phyloP scores from a whole-genome alignment of 768 basidiomycete species.

The Hemileccinum rubropunctum region DNA sequence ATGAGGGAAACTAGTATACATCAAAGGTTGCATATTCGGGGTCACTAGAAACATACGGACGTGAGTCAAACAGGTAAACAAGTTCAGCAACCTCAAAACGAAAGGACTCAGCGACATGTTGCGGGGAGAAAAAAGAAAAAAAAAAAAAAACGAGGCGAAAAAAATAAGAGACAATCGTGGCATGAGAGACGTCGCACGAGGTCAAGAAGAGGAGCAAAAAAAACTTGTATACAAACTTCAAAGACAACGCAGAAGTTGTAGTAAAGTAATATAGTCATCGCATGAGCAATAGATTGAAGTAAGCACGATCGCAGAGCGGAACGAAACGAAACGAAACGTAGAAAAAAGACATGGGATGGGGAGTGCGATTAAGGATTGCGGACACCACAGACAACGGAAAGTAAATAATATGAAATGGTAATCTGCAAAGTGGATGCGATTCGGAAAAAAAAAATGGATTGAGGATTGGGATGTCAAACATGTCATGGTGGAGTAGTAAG shows the following conservation, averaged over 20 bases:
- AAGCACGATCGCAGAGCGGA: slow-evolving; percentile 18
- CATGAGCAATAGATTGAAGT: slow-evolving; percentile 27
- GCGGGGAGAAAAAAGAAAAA: neutral
- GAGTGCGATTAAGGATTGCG: slow-evolving; percentile 32
- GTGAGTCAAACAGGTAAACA: slow-evolving; percentile 3
- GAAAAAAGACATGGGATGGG: slow-evolving; percentile 17
- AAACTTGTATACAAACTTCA: slow-evolving; percentile 20
- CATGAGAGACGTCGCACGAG: slow-evolving; percentile 12
- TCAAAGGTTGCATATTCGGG: slow-evolving; percentile 16
- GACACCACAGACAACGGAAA: slow-evolving; percentile 18
- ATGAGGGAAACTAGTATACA: slow-evolving; percentile 25
- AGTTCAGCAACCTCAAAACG: neutral
- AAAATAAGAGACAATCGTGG: slow-evolving; percentile 7
- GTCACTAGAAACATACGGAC: slow-evolving; percentile 12
- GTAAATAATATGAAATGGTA: slow-evolving; percentile 30
- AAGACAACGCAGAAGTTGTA: slow-evolving; percentile 15
- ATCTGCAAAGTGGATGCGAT: slow-evolving; percentile 29
- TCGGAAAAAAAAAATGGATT: slow-evolving; percentile 21
- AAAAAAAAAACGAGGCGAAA: neutral
- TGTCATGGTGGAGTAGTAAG: slow-evolving; percentile 35
- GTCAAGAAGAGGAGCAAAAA: neutral
- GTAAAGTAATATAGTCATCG: slow-evolving; percentile 34
- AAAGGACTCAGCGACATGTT: slow-evolving; percentile 1
- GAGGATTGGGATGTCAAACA: slow-evolving; percentile 32
- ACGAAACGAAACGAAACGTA: slow-evolving; percentile 12